Conservation (phyloP, 2,329 filamentous ascomycete genomes). For the Blastomyces silverae region DNA sequence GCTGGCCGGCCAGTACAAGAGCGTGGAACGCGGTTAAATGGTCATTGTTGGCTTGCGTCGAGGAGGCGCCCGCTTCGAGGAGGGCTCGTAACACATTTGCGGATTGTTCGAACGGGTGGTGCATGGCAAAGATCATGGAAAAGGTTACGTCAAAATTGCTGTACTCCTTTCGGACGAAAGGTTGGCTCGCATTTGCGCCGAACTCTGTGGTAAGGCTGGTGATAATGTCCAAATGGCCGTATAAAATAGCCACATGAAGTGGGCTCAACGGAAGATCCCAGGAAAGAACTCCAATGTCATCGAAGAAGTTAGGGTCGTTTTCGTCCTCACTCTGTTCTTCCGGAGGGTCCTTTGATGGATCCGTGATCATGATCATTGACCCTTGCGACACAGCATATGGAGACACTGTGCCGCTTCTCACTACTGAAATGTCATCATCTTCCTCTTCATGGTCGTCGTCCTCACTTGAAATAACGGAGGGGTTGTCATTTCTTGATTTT, state of each 20-base stretch:
- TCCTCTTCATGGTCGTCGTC: constrained; percentile 14
- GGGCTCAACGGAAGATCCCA: constrained; percentile 72
- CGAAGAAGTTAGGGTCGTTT: constrained; percentile 66
- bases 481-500: constrained; percentile 2
- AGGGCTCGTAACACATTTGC: constrained; percentile 54
- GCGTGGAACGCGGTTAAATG: constrained; percentile 59
- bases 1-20: constrained; percentile 38
- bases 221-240: constrained; percentile 63
- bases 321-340: constrained; percentile 27
- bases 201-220: constrained; percentile 63
- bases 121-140: constrained; percentile 57
- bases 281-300: constrained; percentile 62
- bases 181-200: constrained; percentile 62
- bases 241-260: constrained; percentile 70
- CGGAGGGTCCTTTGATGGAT: neutral
- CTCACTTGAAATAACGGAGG: neutral
- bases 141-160: constrained; percentile 53
- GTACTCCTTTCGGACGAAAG: constrained; percentile 46
- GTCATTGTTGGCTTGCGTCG: constrained; percentile 58
- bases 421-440: constrained; percentile 24
- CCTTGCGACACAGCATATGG: constrained; percentile 52
- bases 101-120: constrained; percentile 55
- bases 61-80: constrained; percentile 61
- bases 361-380: constrained; percentile 62
- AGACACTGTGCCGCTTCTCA: constrained; percentile 37